Percentiles rank a stretch among this genome's conserved stretches.
Conservation (phyloP, 371 early-diverging fungal genomes). For the Mortierella sp. region DNA sequence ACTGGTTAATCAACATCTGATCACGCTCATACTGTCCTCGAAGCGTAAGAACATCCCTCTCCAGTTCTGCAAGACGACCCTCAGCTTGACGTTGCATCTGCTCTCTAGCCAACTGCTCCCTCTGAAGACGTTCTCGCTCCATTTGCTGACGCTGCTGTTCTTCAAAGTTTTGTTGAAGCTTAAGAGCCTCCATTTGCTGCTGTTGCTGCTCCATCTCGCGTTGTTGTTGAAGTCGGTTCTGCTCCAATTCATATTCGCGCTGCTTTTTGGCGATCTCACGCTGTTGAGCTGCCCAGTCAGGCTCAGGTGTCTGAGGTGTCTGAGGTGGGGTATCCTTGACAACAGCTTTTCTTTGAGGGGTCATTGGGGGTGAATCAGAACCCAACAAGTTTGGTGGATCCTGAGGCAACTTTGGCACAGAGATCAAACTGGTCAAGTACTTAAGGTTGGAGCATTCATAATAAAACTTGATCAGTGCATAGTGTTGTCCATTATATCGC, state of each 20-base stretch:
- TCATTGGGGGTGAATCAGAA: constrained; percentile 50
- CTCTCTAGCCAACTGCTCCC: constrained; percentile 74
- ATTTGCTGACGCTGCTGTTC: constrained; percentile 69
- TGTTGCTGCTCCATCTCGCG: constrained; percentile 72
- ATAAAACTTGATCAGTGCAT: constrained; percentile 91
- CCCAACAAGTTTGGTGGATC: constrained; percentile 81
- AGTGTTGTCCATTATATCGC: constrained; percentile 89
- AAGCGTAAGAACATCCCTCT: constrained; percentile 81
- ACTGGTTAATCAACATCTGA: constrained; percentile 85
- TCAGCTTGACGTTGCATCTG: constrained; percentile 78
- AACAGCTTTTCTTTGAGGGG: constrained; percentile 38
- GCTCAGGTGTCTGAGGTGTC: constrained; percentile 67
- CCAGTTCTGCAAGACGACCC: constrained; percentile 81
- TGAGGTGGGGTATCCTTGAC: constrained; percentile 57
- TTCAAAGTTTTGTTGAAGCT: constrained; percentile 72
- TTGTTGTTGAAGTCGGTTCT: constrained; percentile 71
- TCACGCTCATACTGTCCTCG: constrained; percentile 87
- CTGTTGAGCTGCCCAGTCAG: constrained; percentile 67
- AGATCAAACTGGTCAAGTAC: constrained; percentile 93
- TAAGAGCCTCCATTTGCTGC: constrained; percentile 63
- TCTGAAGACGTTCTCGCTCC: constrained; percentile 81
- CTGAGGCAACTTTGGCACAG: constrained; percentile 88
- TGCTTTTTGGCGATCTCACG: constrained; percentile 73
- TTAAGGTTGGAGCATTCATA: constrained; percentile 89
- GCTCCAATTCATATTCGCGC: constrained; percentile 81